A percentile compares a stretch with the other conserved stretches of the same genome.
Evolutionary conservation across 805 yeast species (phyloP).

Genomic region (Nakazawaea pomicola): DNA sequence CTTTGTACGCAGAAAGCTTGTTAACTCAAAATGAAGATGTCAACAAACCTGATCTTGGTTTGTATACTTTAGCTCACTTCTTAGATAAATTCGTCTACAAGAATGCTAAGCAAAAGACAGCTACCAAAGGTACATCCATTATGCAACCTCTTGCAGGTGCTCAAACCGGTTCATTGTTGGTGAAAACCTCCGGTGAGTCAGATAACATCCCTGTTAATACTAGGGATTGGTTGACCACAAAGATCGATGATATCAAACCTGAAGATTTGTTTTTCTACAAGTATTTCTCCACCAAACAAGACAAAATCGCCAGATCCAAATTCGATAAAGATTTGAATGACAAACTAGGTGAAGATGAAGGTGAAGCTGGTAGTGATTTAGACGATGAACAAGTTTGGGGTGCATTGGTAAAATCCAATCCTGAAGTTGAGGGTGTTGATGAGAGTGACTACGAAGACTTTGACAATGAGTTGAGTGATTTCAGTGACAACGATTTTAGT

Average conservation of each 20-base stretch:
- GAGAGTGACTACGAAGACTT: constrained; percentile 30
- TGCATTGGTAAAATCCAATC: constrained; percentile 53
- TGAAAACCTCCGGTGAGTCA: constrained; percentile 34
- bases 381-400: constrained; percentile 56
- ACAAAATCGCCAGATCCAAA: constrained; percentile 28
- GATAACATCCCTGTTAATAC: constrained; percentile 72
- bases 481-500: constrained; percentile 25
- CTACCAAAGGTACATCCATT: constrained; percentile 81
- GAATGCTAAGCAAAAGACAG: constrained; percentile 75
- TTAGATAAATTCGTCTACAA: constrained; percentile 93
- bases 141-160: constrained; percentile 97
- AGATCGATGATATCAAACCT: constrained; percentile 63
- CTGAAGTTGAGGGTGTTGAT: constrained; percentile 49
- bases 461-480: constrained; percentile 34
- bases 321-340: constrained; percentile 40
- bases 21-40: constrained; percentile 42
- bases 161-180: constrained; percentile 64
- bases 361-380: constrained; percentile 36
- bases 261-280: constrained; percentile 87
- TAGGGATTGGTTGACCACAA: constrained; percentile 73
- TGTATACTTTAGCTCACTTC: constrained; percentile 84
- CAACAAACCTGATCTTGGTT: constrained; percentile 83
- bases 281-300: constrained; percentile 66
- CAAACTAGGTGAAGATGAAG: constrained; percentile 38
- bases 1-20: constrained; percentile 68